These are phyloP conservation scores for Dipteronia sinensis DNA, from an alignment of 345 rosid genomes.

Conservation along the genomic window DNA sequence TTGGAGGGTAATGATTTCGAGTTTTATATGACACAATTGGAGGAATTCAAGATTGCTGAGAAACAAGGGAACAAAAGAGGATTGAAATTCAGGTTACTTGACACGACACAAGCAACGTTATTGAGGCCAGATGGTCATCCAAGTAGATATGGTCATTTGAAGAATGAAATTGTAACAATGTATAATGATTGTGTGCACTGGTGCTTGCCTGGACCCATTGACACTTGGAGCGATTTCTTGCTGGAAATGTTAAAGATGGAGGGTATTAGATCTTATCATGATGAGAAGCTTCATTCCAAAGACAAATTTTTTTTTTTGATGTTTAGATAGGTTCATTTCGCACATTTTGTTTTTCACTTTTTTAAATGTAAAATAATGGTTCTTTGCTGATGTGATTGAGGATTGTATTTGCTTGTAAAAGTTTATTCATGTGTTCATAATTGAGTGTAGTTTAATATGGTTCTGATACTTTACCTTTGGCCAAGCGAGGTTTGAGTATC, in stretches of 20 bases:
- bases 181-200: constrained; percentile 47
- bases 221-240: constrained; percentile 46
- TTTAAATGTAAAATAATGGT: neutral
- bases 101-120: constrained; percentile 56
- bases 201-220: constrained; percentile 54
- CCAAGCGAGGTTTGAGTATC: too few relatives aligned
- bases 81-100: constrained; percentile 40
- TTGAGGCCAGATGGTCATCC: constrained; percentile 85
- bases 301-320: neutral
- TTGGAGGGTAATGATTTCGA: constrained; percentile 22
- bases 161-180: constrained; percentile 63
- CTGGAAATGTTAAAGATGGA: constrained; percentile 29
- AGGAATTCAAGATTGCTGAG: constrained; percentile 38
- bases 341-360: too few relatives aligned
- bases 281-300: neutral
- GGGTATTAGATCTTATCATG: neutral
- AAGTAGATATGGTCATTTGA: constrained; percentile 60
- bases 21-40: constrained; percentile 39
- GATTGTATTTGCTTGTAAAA: too few relatives aligned
- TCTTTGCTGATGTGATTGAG: neutral
- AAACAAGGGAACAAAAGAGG: constrained; percentile 8
- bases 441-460: too few relatives aligned
- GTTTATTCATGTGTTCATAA: too few relatives aligned
- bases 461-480: too few relatives aligned
- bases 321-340: too few relatives aligned